phyloP scores from a whole-genome alignment of 2,329 filamentous ascomycete species.

The Lasiodiplodia sp. region DNA sequence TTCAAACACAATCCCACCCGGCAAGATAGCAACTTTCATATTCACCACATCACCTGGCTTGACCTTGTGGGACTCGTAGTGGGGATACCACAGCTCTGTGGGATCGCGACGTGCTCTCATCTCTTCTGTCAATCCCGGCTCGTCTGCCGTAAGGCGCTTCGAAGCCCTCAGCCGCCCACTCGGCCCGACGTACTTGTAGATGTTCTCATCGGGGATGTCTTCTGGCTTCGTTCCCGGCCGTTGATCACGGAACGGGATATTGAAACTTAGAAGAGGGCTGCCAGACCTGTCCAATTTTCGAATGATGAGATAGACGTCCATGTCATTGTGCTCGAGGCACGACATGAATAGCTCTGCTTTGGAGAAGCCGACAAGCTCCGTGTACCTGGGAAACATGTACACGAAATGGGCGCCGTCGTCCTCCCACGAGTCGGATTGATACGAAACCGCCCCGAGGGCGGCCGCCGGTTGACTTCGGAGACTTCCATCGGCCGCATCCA shows the following conservation, averaged over 20 bases:
- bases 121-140: no score
- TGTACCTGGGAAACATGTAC: background rate
- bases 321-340: slow-evolving; percentile 51
- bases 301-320: slow-evolving; percentile 40
- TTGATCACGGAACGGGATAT: background rate
- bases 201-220: no score
- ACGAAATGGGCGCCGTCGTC: slow-evolving; percentile 10
- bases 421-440: background rate
- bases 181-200: no score
- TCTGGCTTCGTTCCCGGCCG: no score
- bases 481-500: background rate
- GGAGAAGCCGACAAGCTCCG: slow-evolving; percentile 32
- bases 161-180: no score
- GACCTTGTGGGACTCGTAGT: no score
- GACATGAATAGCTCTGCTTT: slow-evolving; percentile 58
- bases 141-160: no score
- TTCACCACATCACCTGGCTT: no score
- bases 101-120: no score
- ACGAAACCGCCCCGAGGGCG: background rate
- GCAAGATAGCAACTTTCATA: no score
- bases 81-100: no score
- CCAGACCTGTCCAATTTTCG: slow-evolving; percentile 31
- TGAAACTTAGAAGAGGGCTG: background rate
- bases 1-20: no score
- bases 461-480: background rate